These are phyloP conservation scores for Dicorynia guianensis DNA, from an alignment of 306 rosid species.

Conservation along the genomic window DNA sequence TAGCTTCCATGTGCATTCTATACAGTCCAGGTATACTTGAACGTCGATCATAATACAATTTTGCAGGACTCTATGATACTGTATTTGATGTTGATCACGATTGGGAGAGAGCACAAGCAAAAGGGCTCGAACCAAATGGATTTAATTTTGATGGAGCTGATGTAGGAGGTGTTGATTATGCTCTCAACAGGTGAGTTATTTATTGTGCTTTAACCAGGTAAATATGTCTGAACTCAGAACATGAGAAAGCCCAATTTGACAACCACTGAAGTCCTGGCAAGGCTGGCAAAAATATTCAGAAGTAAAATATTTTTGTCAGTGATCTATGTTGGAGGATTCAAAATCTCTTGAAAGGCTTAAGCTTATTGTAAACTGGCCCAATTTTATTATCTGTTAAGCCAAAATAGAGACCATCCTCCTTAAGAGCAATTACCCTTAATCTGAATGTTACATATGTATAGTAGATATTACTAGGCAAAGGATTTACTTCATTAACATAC, in stretches of 20 bases:
- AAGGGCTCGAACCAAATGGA: conserved; percentile 91
- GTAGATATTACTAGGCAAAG: background rate
- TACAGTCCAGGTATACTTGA: conserved; percentile 26
- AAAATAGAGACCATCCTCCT: background rate
- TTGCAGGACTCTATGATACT: conserved; percentile 86
- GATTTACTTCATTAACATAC: background rate
- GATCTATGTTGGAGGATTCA: conserved; percentile 5
- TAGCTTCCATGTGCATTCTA: conserved; percentile 2
- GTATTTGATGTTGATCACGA: conserved; percentile 87
- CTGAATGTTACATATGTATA: background rate
- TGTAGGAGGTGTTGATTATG: conserved; percentile 83
- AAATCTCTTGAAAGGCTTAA: background rate
- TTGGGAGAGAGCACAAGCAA: conserved; percentile 79
- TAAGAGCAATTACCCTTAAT: background rate
- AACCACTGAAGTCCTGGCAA: conserved; percentile 2
- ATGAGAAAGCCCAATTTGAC: conserved; percentile 24
- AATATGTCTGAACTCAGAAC: conserved; percentile 22
- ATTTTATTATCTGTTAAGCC: background rate
- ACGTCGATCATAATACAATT: conserved; percentile 19
- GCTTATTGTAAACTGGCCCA: conserved; percentile 11
- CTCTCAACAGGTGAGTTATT: conserved; percentile 80
- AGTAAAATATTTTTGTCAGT: background rate
- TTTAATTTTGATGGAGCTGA: conserved; percentile 95
- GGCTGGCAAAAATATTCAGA: background rate
- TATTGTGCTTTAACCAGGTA: conserved; percentile 14